A percentile compares a stretch with the other conserved stretches of the same genome.
These are phyloP conservation scores for Monosiga brevicollis DNA, from an alignment of 78 protist species.

Conservation along the genomic window DNA sequence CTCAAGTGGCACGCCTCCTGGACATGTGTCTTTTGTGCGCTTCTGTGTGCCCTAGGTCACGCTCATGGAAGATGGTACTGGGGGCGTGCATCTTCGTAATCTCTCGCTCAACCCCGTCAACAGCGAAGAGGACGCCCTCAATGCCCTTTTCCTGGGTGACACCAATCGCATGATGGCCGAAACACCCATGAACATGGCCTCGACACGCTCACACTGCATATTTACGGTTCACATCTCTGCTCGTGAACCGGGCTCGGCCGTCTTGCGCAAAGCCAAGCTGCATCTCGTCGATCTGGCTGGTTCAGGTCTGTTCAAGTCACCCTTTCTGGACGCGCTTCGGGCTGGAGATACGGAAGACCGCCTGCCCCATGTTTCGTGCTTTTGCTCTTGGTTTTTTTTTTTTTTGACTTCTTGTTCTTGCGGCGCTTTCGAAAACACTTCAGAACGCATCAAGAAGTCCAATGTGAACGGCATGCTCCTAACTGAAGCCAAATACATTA, in stretches of 20 bases:
- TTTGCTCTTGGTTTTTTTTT: too few species aligned
- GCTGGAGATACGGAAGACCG: too few species aligned
- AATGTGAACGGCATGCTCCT: conserved; percentile 24
- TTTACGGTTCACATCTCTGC: conserved; percentile 23
- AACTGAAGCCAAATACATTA: conserved; percentile 50
- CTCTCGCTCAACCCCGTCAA: conserved; percentile 2
- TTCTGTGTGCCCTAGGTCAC: background rate
- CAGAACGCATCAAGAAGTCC: conserved; percentile 29
- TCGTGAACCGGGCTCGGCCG: conserved; percentile 7
- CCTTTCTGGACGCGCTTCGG: too few species aligned
- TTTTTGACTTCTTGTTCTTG: too few species aligned
- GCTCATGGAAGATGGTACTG: conserved; percentile 27
- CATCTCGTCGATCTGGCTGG: conserved; percentile 70
- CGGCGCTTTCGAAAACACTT: too few species aligned
- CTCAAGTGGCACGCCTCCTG: too few species aligned
- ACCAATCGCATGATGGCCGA: conserved; percentile 50
- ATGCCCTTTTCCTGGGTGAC: conserved; percentile 57
- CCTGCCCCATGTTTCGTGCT: too few species aligned
- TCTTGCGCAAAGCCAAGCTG: conserved; percentile 36
- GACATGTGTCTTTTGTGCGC: too few species aligned
- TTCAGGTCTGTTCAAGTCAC: background rate
- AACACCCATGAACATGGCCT: conserved; percentile 47
- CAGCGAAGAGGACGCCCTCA: conserved; percentile 36
- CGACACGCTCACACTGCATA: conserved; percentile 54
- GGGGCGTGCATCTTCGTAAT: conserved; percentile 8